Evolutionary conservation across 2,329 filamentous ascomycete genomes (phyloP).

Genomic region (Elsinoe australis): DNA sequence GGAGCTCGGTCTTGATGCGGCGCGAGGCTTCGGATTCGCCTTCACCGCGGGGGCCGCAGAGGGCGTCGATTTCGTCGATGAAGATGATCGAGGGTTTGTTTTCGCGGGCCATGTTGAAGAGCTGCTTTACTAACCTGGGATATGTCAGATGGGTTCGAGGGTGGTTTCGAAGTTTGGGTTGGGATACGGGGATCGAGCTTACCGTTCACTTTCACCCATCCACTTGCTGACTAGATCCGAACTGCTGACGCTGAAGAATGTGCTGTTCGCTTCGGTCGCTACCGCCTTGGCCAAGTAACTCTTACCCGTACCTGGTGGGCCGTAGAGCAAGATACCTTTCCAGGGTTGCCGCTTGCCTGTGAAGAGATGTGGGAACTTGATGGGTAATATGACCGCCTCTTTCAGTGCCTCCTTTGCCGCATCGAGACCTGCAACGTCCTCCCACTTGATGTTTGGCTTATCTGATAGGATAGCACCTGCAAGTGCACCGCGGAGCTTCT

Average conservation of each 20-base stretch:
- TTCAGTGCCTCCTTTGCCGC: slow-evolving; percentile 93
- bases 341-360: slow-evolving; percentile 93
- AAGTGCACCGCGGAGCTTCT: slow-evolving; percentile 87
- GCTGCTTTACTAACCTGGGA: slow-evolving; percentile 77
- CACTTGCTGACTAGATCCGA: slow-evolving; percentile 85
- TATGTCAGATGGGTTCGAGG: background rate
- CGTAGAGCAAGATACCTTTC: slow-evolving; percentile 96
- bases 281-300: slow-evolving; percentile 96
- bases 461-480: slow-evolving; percentile 89
- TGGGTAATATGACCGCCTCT: slow-evolving; percentile 93
- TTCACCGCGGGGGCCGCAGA: slow-evolving; percentile 86
- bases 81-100: slow-evolving; percentile 98
- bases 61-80: slow-evolving; percentile 94
- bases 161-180: no score
- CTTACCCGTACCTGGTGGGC: slow-evolving; percentile 94
- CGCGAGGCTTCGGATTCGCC: slow-evolving; percentile 96
- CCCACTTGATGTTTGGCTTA: slow-evolving; percentile 94
- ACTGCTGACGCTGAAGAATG: slow-evolving; percentile 20
- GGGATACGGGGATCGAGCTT: no score
- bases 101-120: slow-evolving; percentile 96
- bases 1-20: slow-evolving; percentile 95
- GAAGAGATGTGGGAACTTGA: slow-evolving; percentile 96
- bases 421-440: slow-evolving; percentile 93
- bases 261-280: slow-evolving; percentile 80
- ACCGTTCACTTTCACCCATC: slow-evolving; percentile 99